Percentiles rank a stretch among this genome's conserved stretches.
Conservation (phyloP, 345 rosid species). For the Syzygium grande region DNA sequence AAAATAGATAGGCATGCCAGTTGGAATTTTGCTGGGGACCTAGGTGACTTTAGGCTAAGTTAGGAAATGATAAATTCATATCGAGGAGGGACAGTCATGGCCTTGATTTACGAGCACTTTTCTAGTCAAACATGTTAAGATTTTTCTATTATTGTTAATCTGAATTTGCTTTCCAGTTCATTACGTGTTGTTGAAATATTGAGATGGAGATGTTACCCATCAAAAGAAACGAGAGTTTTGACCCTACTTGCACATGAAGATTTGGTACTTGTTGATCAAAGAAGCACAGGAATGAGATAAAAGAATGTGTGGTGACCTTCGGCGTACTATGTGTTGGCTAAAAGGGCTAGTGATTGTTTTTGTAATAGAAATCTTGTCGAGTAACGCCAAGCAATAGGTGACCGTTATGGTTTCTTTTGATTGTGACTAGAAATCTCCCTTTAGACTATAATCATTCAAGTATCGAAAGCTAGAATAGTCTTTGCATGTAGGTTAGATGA, state of each 20-base stretch:
- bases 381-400: neutral
- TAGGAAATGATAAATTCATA: neutral
- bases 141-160: neutral
- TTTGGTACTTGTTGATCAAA: neutral
- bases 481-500: neutral
- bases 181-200: neutral
- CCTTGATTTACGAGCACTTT: neutral
- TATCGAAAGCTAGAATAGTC: neutral
- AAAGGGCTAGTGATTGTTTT: neutral
- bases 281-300: neutral
- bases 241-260: constrained; percentile 11
- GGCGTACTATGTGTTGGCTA: neutral
- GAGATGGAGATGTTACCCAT: neutral
- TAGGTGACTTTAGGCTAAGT: neutral
- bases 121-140: neutral
- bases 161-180: constrained; percentile 4
- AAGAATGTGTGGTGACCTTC: neutral
- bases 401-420: neutral
- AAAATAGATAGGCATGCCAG: neutral
- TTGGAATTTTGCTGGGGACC: neutral
- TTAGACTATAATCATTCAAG: neutral
- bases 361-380: neutral
- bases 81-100: constrained; percentile 1
- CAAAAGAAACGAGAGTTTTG: neutral
- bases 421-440: neutral